Evolutionary conservation across 2,329 filamentous ascomycete genomes (phyloP).

Genomic region (Teratosphaeria pseudoeucalypti): DNA sequence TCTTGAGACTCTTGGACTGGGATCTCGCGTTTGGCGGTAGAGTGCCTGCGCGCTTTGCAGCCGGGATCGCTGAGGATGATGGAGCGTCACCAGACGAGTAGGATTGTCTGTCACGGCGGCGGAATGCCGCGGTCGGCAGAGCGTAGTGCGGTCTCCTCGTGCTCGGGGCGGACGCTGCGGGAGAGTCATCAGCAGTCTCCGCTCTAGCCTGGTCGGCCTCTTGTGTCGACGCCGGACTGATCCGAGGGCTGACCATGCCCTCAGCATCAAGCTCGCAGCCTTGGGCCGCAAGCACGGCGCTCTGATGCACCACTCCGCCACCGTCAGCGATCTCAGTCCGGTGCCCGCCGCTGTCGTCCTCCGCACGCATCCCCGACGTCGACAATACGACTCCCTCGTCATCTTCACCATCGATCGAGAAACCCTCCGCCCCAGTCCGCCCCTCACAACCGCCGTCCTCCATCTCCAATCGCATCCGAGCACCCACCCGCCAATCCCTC

Average conservation of each 20-base stretch:
- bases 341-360: not conserved
- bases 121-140: not conserved
- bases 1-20: not conserved
- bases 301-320: not conserved
- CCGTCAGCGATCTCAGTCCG: not conserved
- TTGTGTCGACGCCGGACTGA: not conserved
- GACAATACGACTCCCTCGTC: not conserved
- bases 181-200: not conserved
- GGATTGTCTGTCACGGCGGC: not conserved
- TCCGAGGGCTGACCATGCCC: not conserved
- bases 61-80: not conserved
- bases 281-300: too few species aligned
- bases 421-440: not conserved
- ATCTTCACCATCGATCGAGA: not conserved
- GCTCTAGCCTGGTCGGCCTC: not conserved
- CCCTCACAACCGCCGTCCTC: not conserved
- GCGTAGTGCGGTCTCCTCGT: not conserved
- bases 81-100: not conserved
- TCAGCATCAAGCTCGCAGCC: not conserved
- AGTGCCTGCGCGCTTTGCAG: not conserved
- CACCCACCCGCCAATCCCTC: not conserved
- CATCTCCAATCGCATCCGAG: not conserved
- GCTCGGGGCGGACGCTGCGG: not conserved
- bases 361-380: not conserved
- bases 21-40: not conserved